Conservation (phyloP, 208 protist genomes). For the Histomonas meleagridis region DNA sequence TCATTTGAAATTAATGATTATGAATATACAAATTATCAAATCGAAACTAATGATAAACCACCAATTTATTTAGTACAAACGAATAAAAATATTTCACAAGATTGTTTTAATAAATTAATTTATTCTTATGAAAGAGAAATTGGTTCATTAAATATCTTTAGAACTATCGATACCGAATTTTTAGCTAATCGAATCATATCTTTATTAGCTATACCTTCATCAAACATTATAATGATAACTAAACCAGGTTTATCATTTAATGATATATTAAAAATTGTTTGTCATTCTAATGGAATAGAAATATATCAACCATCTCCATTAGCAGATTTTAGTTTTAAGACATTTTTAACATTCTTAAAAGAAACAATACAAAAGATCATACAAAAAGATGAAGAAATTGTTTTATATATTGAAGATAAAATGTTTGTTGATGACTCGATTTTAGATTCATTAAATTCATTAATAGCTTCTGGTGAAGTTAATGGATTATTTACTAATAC, state of each 20-base stretch:
- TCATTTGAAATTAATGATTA: neutral
- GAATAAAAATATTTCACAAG: neutral
- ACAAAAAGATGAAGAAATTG: slow-evolving; percentile 26
- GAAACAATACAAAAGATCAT: slow-evolving; percentile 4
- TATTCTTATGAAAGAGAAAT: slow-evolving; percentile 33
- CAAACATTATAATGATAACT: neutral
- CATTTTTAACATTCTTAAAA: neutral
- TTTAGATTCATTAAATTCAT: slow-evolving; percentile 78
- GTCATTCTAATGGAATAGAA: neutral
- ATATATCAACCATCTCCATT: neutral
- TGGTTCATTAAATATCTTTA: neutral
- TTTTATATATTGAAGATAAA: slow-evolving; percentile 24
- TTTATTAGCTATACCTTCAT: neutral
- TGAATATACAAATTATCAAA: slow-evolving; percentile 30
- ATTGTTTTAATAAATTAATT: neutral
- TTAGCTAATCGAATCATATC: neutral
- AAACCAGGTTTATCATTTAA: neutral
- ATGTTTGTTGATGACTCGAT: slow-evolving; percentile 58
- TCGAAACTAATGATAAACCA: slow-evolving; percentile 25
- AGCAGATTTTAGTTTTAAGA: neutral
- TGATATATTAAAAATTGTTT: slow-evolving; percentile 8
- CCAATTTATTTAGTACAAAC: neutral
- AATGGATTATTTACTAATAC: slow-evolving; percentile 79
- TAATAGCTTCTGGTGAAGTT: slow-evolving; percentile 82
- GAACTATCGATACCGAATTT: neutral